These are phyloP conservation scores for Aspergillus sp. DNA, from an alignment of 2,329 filamentous ascomycete genomes.

Conservation along the genomic window DNA sequence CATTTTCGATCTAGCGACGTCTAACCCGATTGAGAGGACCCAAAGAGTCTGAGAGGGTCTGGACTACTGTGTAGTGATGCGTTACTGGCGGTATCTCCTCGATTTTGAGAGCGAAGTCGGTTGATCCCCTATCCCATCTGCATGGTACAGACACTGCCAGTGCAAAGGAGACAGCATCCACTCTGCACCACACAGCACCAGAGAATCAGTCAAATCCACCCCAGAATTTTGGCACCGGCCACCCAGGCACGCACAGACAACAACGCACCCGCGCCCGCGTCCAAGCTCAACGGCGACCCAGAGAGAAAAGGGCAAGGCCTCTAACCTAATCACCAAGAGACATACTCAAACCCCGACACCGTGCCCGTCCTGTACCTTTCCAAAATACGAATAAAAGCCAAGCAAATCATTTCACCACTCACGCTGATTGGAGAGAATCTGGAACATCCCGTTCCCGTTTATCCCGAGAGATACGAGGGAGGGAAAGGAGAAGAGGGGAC, in stretches of 20 bases:
- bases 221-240: neutral
- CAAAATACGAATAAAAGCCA: neutral
- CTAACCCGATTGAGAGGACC: neutral
- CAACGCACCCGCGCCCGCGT: neutral
- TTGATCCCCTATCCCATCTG: neutral
- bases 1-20: neutral
- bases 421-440: neutral
- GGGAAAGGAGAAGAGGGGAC: neutral
- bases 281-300: slow-evolving; percentile 1
- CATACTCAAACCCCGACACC: neutral
- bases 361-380: neutral
- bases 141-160: neutral
- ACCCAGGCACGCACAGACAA: neutral
- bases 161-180: neutral
- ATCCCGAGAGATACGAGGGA: neutral
- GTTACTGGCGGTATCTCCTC: neutral
- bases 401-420: neutral
- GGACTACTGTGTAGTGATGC: neutral
- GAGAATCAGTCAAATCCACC: neutral
- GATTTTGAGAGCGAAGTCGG: neutral
- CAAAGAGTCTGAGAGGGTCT: neutral
- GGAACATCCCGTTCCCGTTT: neutral
- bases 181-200: neutral
- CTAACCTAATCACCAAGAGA: neutral
- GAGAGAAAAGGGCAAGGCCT: neutral